Evolutionary conservation across 139 green algal species (phyloP), one percentile per base, ranked within the genome.

Genomic region (Marvania coccoides): DNA sequence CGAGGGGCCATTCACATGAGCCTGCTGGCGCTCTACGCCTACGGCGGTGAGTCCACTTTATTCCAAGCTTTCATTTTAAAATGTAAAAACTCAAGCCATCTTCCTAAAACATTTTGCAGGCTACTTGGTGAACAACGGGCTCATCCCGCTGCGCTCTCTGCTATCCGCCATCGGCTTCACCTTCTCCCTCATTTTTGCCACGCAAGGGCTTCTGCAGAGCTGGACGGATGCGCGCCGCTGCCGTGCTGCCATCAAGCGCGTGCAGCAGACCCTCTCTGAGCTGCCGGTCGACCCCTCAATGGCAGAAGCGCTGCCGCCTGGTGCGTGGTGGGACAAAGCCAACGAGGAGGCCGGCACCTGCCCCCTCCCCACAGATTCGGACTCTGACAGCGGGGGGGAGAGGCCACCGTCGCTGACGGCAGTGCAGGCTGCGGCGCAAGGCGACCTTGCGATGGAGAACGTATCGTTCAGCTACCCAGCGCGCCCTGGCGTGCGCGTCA

Each of bases 161-260:
- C 76, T 96, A 23, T 81, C 73, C 14, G 86, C 85, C 68, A 93
- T 97, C 35, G 90, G 90, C 56, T 96, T 93, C 79, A 95, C 89
- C 33, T 97, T 94, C 66, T 82, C 64, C 14, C 73, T 96, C 9
- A 82, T 91, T 33, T 97, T 95, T 68, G 90, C 89, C 28, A 91
- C 86, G 0, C 69, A 84, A 79, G 89, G 90, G 23, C 61, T 77
- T 6, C 79, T 90, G 37, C 88, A 91, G 77, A 91, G 83, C 33
- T 77, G 91, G 38, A 82, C 80, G 3, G 90, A 96, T 58, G 64
- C 83, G 38, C 78, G 84, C 29, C 38, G 62, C 33, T 81, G 82
- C 23, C 67, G 69, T 4, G 83, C 76, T 4, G 81, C 83, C 1
- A 67, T 94, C 23, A 47, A 58, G 15, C 54, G 86, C 57, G 71